Percentiles rank a stretch among this genome's conserved stretches.
These are phyloP conservation scores for Pyrenopolyporus hunteri DNA, from an alignment of 495 filamentous ascomycete genomes.

Conservation along the genomic window DNA sequence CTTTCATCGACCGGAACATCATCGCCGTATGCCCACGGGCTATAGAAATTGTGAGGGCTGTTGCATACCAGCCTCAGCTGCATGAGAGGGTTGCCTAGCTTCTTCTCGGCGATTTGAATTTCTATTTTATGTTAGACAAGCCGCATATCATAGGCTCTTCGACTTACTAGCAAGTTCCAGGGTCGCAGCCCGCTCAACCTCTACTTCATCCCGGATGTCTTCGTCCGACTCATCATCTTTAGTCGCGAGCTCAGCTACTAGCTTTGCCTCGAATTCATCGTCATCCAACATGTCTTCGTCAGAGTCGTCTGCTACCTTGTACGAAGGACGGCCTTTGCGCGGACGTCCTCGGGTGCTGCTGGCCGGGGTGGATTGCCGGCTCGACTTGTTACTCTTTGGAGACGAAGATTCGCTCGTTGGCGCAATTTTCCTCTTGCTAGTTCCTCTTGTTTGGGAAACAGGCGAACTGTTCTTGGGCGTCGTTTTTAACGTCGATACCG, in stretches of 20 bases:
- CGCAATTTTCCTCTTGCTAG: slow-evolving; percentile 54
- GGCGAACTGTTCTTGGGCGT: slow-evolving; percentile 22
- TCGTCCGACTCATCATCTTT: slow-evolving; percentile 60
- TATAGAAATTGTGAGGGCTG: slow-evolving; percentile 94
- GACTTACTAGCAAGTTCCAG: slow-evolving; percentile 78
- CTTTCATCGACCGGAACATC: slow-evolving; percentile 70
- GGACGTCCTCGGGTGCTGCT: slow-evolving; percentile 53
- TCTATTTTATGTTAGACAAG: slow-evolving; percentile 52
- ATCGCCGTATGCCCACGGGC: slow-evolving; percentile 70
- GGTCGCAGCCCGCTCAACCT: slow-evolving; percentile 70
- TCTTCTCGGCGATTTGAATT: slow-evolving; percentile 85
- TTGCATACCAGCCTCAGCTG: slow-evolving; percentile 94
- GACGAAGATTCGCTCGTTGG: slow-evolving; percentile 40
- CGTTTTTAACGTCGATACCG: slow-evolving; percentile 26
- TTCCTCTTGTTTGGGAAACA: slow-evolving; percentile 34
- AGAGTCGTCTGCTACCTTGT: slow-evolving; percentile 56
- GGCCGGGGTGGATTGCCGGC: slow-evolving; percentile 70
- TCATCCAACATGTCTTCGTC: slow-evolving; percentile 79
- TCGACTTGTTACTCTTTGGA: slow-evolving; percentile 75
- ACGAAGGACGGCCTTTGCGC: slow-evolving; percentile 48
- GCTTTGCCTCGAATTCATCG: slow-evolving; percentile 70
- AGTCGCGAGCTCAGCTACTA: slow-evolving; percentile 64
- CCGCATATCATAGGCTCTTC: neutral
- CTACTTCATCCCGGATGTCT: slow-evolving; percentile 56
- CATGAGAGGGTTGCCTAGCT: slow-evolving; percentile 92